Evolutionary conservation across 352 stramenopile genomes (phyloP).

Genomic region (Phytophthora aleatoria): DNA sequence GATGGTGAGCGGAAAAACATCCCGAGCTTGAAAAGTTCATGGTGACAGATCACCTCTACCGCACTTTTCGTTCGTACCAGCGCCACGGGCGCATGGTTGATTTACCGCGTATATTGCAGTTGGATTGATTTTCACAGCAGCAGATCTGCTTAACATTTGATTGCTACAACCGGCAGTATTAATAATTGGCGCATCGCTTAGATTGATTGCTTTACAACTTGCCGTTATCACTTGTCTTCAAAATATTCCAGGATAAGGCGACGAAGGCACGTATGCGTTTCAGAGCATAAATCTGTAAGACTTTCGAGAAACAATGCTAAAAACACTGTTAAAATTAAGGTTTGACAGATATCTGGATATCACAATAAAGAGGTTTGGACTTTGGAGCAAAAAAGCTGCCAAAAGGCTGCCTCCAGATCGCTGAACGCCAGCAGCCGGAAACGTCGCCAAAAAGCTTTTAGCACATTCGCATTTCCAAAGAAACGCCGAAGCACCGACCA

Average conservation of each 20-base stretch:
- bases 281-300: not conserved
- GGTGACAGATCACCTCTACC: too few relatives aligned
- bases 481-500: slow-evolving; percentile 12
- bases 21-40: too few relatives aligned
- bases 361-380: slow-evolving; percentile 12
- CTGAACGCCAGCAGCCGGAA: slow-evolving; percentile 11
- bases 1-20: too few relatives aligned
- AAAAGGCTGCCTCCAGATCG: slow-evolving; percentile 7
- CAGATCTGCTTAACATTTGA: too few relatives aligned
- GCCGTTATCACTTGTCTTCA: not conserved
- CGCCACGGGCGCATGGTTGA: too few relatives aligned
- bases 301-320: not conserved
- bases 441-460: slow-evolving; percentile 16
- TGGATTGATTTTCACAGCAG: too few relatives aligned
- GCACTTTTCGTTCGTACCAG: too few relatives aligned
- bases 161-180: too few relatives aligned
- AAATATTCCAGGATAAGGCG: slow-evolving; percentile 5
- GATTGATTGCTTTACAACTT: not conserved
- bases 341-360: not conserved
- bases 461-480: slow-evolving; percentile 18
- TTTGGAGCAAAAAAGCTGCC: slow-evolving; percentile 11
- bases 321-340: too few relatives aligned
- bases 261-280: not conserved
- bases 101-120: too few relatives aligned
- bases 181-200: too few relatives aligned